Conservation (phyloP, 306 rosid species). For the Cotoneaster glaucophyllus region DNA sequence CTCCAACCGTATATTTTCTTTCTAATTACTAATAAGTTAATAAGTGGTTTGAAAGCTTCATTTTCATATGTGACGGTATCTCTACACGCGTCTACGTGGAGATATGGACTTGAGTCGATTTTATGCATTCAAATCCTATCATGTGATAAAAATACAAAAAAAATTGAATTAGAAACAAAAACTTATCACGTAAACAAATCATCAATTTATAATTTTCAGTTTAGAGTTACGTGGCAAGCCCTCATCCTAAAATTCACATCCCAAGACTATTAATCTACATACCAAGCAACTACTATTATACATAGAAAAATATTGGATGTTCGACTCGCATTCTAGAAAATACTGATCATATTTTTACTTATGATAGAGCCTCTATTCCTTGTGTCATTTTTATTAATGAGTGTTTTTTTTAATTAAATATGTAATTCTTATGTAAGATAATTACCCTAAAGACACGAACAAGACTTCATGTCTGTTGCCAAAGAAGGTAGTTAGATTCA, state of each 20-base stretch:
- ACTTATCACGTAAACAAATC: slow-evolving; percentile 15
- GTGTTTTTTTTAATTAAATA: background rate
- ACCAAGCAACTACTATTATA: background rate
- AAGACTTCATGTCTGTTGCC: no score
- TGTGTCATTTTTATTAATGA: no score
- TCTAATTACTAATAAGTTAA: background rate
- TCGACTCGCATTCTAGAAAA: background rate
- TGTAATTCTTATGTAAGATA: background rate
- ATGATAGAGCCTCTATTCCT: no score
- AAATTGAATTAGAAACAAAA: slow-evolving; percentile 14
- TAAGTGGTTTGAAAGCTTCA: background rate
- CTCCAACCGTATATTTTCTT: background rate
- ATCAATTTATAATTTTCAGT: slow-evolving; percentile 13
- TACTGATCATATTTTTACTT: background rate
- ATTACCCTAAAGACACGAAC: no score
- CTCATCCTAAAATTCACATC: background rate
- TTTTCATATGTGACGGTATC: slow-evolving; percentile 14
- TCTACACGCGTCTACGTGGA: slow-evolving; percentile 8
- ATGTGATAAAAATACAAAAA: background rate
- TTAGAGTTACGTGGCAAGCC: slow-evolving; percentile 17
- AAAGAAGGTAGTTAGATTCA: no score
- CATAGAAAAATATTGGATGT: background rate
- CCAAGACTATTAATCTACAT: background rate
- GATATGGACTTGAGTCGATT: slow-evolving; percentile 24
- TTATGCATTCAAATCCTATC: slow-evolving; percentile 24